These are phyloP conservation scores for Clitopilus passeckerianus DNA, from an alignment of 768 basidiomycete genomes.

Conservation along the genomic window DNA sequence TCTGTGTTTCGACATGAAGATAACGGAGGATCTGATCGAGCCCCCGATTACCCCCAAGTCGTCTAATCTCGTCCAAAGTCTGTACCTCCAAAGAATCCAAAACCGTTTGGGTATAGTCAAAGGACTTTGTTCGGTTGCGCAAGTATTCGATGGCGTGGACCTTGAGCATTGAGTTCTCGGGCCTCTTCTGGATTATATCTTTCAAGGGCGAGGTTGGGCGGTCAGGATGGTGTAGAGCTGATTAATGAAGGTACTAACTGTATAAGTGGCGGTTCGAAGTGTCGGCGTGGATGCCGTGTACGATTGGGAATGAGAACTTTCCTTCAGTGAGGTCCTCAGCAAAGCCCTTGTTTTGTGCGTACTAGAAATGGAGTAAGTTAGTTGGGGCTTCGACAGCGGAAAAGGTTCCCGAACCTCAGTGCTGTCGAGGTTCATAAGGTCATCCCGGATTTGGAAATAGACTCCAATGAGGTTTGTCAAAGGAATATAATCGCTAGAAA, in stretches of 20 bases:
- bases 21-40: conserved; percentile 53
- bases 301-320: conserved; percentile 93
- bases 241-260: conserved; percentile 46
- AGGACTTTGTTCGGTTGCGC: conserved; percentile 68
- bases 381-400: neutral
- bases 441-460: conserved; percentile 94
- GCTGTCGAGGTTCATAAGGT: conserved; percentile 93
- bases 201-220: neutral
- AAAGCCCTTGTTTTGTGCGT: conserved; percentile 77
- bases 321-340: conserved; percentile 95
- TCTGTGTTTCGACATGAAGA: conserved; percentile 33
- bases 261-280: conserved; percentile 70
- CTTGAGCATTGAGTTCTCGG: conserved; percentile 75
- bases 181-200: conserved; percentile 88
- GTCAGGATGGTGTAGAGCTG: no score
- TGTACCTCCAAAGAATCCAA: conserved; percentile 61
- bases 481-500: conserved; percentile 78
- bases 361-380: conserved; percentile 36
- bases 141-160: conserved; percentile 74
- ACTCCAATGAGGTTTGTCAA: conserved; percentile 92
- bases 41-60: conserved; percentile 71
- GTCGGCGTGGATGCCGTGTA: conserved; percentile 81
- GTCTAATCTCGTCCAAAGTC: conserved; percentile 58
- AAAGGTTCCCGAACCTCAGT: conserved; percentile 52
- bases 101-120: conserved; percentile 78